These are phyloP conservation scores for Penicillium odoratum DNA, from an alignment of 495 filamentous ascomycete species.

Conservation along the genomic window DNA sequence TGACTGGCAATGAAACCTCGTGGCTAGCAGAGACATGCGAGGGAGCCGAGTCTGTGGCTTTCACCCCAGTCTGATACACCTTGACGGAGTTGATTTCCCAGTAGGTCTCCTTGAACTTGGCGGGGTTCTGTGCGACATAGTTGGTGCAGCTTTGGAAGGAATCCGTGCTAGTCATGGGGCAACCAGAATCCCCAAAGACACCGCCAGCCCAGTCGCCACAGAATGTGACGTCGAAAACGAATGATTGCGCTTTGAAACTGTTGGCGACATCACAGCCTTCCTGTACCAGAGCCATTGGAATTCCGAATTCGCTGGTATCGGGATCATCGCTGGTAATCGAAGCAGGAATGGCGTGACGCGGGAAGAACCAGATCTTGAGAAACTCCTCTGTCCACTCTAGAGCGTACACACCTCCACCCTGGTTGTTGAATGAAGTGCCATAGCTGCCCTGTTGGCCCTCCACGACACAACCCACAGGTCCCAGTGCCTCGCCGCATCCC, in stretches of 20 bases:
- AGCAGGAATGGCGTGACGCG: constrained; percentile 57
- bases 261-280: constrained; percentile 64
- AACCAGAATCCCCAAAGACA: constrained; percentile 43
- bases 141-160: constrained; percentile 55
- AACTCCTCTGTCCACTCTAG: constrained; percentile 67
- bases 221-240: constrained; percentile 82
- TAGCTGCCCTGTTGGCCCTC: constrained; percentile 57
- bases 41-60: constrained; percentile 10
- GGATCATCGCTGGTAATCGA: constrained; percentile 60
- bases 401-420: constrained; percentile 75
- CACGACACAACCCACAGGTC: constrained; percentile 49
- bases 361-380: constrained; percentile 80
- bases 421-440: constrained; percentile 70
- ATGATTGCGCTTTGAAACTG: constrained; percentile 68
- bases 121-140: constrained; percentile 65
- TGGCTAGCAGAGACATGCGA: constrained; percentile 7
- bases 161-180: constrained; percentile 37
- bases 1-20: constrained; percentile 1
- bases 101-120: constrained; percentile 60
- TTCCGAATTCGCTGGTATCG: constrained; percentile 63
- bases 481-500: constrained; percentile 57
- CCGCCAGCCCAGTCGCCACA: constrained; percentile 89
- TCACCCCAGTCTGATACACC: constrained; percentile 53
- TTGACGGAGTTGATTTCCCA: constrained; percentile 72
- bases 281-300: constrained; percentile 61